Evolutionary conservation across 768 basidiomycete species (phyloP).

Genomic region (Flagelloscypha sp.): DNA sequence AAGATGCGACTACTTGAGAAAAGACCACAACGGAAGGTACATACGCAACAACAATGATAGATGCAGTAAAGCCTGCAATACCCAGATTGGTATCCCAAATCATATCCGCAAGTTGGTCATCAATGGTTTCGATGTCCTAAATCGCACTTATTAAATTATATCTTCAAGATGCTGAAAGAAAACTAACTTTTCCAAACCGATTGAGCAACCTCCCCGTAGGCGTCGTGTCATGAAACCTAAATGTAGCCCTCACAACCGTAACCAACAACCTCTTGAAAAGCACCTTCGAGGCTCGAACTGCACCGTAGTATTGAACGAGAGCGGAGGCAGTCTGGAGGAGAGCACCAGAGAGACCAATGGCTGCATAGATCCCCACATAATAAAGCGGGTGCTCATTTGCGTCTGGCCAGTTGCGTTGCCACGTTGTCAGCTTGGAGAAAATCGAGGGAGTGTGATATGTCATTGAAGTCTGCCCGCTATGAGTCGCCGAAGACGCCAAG

Average conservation of each 20-base stretch:
- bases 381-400: constrained; percentile 39
- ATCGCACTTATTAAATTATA: constrained; percentile 3
- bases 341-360: constrained; percentile 27
- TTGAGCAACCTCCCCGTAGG: constrained; percentile 48
- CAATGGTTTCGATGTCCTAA: constrained; percentile 47
- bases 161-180: constrained; percentile 3
- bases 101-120: constrained; percentile 30
- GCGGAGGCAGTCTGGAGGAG: constrained; percentile 22
- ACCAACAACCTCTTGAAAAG: constrained; percentile 29
- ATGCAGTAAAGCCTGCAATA: constrained; percentile 41
- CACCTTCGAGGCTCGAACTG: constrained; percentile 26
- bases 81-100: constrained; percentile 44
- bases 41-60: constrained; percentile 34
- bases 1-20: constrained; percentile 4
- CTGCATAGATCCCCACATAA: constrained; percentile 33
- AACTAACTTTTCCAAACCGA: constrained; percentile 38
- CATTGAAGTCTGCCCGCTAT: no score
- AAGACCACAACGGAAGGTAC: constrained; percentile 9
- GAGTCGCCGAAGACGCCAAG: no score
- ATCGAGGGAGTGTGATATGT: no score
- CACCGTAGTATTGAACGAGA: constrained; percentile 30
- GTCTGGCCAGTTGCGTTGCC: no score
- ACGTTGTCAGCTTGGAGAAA: constrained; percentile 17
- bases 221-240: constrained; percentile 39
- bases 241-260: constrained; percentile 33